phyloP scores from a whole-genome alignment of 352 stramenopile genomes.

The Plasmopara muralis region DNA sequence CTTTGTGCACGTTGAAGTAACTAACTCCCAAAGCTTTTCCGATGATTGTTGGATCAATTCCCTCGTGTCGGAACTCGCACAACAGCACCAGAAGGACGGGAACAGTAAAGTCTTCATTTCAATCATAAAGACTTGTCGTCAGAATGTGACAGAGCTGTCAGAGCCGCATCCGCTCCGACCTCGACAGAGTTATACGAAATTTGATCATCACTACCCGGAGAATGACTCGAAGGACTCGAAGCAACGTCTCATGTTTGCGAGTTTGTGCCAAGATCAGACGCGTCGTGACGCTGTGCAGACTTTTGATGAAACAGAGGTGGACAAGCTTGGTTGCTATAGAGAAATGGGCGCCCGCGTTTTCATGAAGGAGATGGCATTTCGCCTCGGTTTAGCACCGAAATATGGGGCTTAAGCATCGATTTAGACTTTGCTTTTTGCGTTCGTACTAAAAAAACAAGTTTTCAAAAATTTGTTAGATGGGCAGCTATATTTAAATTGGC shows the following conservation, averaged over 20 bases:
- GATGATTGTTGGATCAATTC: slow-evolving; percentile 38
- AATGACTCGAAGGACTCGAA: slow-evolving; percentile 3
- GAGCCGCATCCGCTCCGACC: slow-evolving; percentile 44
- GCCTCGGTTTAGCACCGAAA: slow-evolving; percentile 65
- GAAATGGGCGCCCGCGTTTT: slow-evolving; percentile 64
- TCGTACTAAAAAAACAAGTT: no score
- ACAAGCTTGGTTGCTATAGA: slow-evolving; percentile 51
- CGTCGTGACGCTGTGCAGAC: slow-evolving; percentile 41
- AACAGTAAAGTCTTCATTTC: slow-evolving; percentile 40
- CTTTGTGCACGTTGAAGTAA: slow-evolving; percentile 40
- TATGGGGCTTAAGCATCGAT: slow-evolving; percentile 48
- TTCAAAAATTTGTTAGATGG: no score
- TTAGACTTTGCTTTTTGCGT: background rate
- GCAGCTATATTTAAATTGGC: no score
- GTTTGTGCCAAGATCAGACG: slow-evolving; percentile 57
- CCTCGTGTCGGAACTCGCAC: slow-evolving; percentile 31
- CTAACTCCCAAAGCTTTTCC: background rate
- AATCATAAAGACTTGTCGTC: slow-evolving; percentile 27
- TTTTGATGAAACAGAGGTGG: slow-evolving; percentile 48
- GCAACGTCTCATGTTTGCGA: slow-evolving; percentile 44
- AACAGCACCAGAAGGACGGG: slow-evolving; percentile 22
- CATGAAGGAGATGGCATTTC: slow-evolving; percentile 76
- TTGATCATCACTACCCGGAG: slow-evolving; percentile 40
- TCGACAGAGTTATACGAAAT: slow-evolving; percentile 59
- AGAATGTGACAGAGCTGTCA: slow-evolving; percentile 3